Conservation (phyloP, 2,329 filamentous ascomycete genomes). For the Venturia oleaginea region DNA sequence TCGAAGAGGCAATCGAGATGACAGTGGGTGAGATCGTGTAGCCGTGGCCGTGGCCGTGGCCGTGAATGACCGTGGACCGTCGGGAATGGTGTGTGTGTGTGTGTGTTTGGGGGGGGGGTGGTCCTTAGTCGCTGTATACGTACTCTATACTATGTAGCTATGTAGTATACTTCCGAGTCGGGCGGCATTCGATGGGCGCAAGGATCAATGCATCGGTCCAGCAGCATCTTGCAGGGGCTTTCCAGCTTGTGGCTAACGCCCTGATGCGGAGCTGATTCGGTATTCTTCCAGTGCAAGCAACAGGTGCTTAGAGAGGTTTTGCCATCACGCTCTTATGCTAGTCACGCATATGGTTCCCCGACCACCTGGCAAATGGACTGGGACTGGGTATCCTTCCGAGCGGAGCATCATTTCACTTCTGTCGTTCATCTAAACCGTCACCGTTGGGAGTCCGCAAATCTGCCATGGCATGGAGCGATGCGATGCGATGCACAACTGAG, state of each 20-base stretch:
- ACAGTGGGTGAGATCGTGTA: neutral
- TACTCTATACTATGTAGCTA: too few species aligned
- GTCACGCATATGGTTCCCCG: neutral
- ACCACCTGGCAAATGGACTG: neutral
- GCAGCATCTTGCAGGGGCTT: neutral
- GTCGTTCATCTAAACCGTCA: neutral
- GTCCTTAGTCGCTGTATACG: too few species aligned
- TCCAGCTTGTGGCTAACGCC: neutral
- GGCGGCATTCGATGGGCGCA: neutral
- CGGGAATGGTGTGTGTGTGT: too few species aligned
- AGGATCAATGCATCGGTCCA: neutral
- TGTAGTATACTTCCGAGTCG: neutral
- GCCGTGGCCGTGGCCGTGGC: too few species aligned
- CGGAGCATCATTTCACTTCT: neutral
- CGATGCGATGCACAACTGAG: too few species aligned
- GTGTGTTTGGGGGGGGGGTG: neutral
- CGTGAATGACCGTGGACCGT: too few species aligned
- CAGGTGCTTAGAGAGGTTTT: neutral
- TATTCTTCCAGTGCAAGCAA: neutral
- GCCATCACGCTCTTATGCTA: neutral
- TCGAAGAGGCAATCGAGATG: neutral
- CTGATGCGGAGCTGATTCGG: neutral
- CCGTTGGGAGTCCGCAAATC: too few species aligned
- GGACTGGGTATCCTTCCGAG: neutral
- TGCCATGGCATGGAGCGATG: too few species aligned